Evolutionary conservation across 1,139 yeast genomes (phyloP).

Genomic region (Sugiyamaella pinicola): DNA sequence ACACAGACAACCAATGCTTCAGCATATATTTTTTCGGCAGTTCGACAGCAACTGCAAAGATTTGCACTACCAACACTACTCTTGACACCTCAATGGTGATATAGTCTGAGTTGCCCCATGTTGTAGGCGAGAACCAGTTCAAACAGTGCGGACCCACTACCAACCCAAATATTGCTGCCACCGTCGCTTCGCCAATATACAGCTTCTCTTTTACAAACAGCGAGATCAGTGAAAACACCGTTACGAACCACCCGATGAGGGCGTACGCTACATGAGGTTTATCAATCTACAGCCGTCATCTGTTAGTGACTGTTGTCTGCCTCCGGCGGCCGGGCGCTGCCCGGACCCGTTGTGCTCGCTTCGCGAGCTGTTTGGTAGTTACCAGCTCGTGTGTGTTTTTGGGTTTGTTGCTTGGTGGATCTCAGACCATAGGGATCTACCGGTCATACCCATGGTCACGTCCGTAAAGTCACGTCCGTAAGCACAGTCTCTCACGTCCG

Average conservation of each 20-base stretch:
- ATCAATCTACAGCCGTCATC: slow-evolving; percentile 43
- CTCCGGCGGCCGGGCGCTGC: neutral
- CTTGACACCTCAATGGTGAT: slow-evolving; percentile 89
- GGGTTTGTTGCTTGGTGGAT: no score
- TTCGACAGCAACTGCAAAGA: slow-evolving; percentile 97
- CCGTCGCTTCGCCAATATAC: slow-evolving; percentile 94
- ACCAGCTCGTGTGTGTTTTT: no score
- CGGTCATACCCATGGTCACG: no score
- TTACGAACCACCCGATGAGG: slow-evolving; percentile 84
- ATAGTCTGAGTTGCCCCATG: slow-evolving; percentile 89
- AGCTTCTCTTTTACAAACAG: slow-evolving; percentile 85
- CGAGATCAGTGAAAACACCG: slow-evolving; percentile 85
- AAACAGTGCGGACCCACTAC: slow-evolving; percentile 93
- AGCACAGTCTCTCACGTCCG: no score
- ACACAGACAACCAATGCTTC: slow-evolving; percentile 85
- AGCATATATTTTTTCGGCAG: slow-evolving; percentile 91
- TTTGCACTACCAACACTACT: slow-evolving; percentile 86
- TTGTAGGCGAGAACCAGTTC: slow-evolving; percentile 81
- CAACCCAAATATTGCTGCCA: slow-evolving; percentile 87
- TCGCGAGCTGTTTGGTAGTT: no score
- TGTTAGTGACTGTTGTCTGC: neutral
- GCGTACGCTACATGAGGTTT: slow-evolving; percentile 90
- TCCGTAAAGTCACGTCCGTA: neutral
- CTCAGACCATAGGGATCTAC: no score
- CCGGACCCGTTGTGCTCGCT: neutral